Base-by-base conservation (phyloP, 305 asterid species). In the Ruellia speciosa region DNA sequence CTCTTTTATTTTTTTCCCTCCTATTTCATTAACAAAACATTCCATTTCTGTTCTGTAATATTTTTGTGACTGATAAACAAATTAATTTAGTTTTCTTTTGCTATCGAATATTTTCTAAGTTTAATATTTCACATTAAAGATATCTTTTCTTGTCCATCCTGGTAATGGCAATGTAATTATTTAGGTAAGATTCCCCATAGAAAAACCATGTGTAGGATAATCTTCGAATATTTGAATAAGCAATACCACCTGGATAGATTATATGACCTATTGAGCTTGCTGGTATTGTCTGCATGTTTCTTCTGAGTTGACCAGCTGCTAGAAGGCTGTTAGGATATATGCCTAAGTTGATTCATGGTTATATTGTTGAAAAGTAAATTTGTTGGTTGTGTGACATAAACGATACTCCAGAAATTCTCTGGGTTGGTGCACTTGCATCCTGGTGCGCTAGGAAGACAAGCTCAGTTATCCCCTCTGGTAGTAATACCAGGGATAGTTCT, bases 1-100 rank as follows among this genome's bases (percentile, higher is more conserved):
- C n/a, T 68, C 58, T 82, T 81, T 52, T 45, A 63, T 28, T 14
- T 49, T 46, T 63, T 68, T 28, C 50, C 34, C 59, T 49, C 47
- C 15, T 35, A 46, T 60, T 70, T 34, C 60, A 9, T 59, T 41
- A 33, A 58, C 52, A 62, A 62, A 41, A 20, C 68, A 53, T 41
- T 49, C 49, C 17, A 13, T 19, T 56, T 46, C 31, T 51, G 54
- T 57, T 52, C 57, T 60, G 61, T 68, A 8, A 33, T 33, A 8
- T 70, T 56, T 46, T 8, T 62, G 61, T 52, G 58, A 40, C 50
- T 18, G 49, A 39, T 56, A 60, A 58, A 4, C 18, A 56, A 50
- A 31, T 18, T 28, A 52, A n/a, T n/a, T 45, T 28, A 17, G 15
- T 57, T 31, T 62, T 40, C 8, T 49, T 72, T 63, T 35, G 57